Base-by-base conservation (phyloP, 805 yeast species). In the Cyberlindnera saturnus region DNA sequence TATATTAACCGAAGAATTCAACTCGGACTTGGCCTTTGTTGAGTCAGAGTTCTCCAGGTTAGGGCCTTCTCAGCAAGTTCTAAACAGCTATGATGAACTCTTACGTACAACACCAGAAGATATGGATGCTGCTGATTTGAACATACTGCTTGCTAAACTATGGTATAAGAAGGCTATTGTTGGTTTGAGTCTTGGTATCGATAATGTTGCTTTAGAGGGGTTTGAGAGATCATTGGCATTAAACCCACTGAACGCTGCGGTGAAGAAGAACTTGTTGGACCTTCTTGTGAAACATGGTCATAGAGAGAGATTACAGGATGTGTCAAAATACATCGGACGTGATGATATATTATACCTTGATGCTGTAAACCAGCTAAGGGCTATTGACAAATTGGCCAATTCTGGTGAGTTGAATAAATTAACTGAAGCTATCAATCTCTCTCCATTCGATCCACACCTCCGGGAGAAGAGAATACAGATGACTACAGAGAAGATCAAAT, bases 81-180 rank as follows among this genome's bases (percentile, higher is more conserved):
- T 57, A 26, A 40, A 36, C 18, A 40, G 45, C 4, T 58, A 51
- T 41, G 61, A 56, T 31, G 18, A 41, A 2, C 33, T 58, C 4
- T 35, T 53, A 15, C 48, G 48, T 17, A 42, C 49, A 10, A 9
- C 32, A 3, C 40, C 46, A 2, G 41, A 37, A 4, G 54, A 40
- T 14, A 13, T 47, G 19, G 36, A 28, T 6, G 32, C 38, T 3
- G n/a, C 38, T 1, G 41, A 49, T 8, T 30, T 41, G 11, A 13
- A n/a, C 33, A 47, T 31, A 10, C 9, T 53, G 5, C 46, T 74
- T 15, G 62, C 79, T 0, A 75, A 73, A 48, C 60, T 81, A 1
- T 70, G 73, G 47, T 80, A 75, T 56, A 81, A 78, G 55, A 71
- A 74, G 43, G 89, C 87, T 0, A 57, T 82, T 36, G 74, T 82